phyloP scores from a whole-genome alignment of 2,329 filamentous ascomycete genomes.

The Saccharata proteae region DNA sequence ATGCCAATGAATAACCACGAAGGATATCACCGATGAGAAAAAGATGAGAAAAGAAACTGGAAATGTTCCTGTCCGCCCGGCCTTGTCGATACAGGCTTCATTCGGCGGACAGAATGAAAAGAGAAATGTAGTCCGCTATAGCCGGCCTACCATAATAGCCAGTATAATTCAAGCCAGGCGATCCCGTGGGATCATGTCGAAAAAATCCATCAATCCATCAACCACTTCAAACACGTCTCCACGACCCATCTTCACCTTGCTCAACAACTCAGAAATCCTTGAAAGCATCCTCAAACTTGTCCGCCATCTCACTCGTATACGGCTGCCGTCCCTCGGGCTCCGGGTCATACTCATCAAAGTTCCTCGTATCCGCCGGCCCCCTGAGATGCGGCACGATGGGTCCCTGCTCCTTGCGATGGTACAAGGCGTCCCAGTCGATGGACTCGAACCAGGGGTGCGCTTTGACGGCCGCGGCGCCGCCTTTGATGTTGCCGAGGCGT shows the following conservation, averaged over 20 bases:
- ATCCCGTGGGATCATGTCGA: too few relatives aligned
- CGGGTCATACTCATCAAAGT: conserved; percentile 75
- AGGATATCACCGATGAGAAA: too few relatives aligned
- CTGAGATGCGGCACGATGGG: conserved; percentile 66
- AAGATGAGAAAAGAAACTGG: too few relatives aligned
- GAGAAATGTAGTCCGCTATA: too few relatives aligned
- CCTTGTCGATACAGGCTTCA: background rate
- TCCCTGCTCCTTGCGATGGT: conserved; percentile 50
- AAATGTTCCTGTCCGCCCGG: too few relatives aligned
- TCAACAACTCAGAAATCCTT: conserved; percentile 60
- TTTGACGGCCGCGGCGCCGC: conserved; percentile 61
- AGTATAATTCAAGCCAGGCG: too few relatives aligned
- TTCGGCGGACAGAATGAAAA: too few relatives aligned
- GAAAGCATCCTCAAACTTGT: conserved; percentile 60
- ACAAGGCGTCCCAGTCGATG: conserved; percentile 63
- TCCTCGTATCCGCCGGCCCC: conserved; percentile 62
- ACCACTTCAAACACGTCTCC: too few relatives aligned
- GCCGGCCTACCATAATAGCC: too few relatives aligned
- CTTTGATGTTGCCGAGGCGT: conserved; percentile 65
- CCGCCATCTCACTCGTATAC: conserved; percentile 57
- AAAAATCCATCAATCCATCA: too few relatives aligned
- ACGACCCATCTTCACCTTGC: too few relatives aligned
- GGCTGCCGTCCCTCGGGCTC: conserved; percentile 52
- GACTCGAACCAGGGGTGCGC: conserved; percentile 62
- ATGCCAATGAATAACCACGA: too few relatives aligned